phyloP scores from a whole-genome alignment of 306 rosid genomes.

The Ammopiptanthus mongolicus region DNA sequence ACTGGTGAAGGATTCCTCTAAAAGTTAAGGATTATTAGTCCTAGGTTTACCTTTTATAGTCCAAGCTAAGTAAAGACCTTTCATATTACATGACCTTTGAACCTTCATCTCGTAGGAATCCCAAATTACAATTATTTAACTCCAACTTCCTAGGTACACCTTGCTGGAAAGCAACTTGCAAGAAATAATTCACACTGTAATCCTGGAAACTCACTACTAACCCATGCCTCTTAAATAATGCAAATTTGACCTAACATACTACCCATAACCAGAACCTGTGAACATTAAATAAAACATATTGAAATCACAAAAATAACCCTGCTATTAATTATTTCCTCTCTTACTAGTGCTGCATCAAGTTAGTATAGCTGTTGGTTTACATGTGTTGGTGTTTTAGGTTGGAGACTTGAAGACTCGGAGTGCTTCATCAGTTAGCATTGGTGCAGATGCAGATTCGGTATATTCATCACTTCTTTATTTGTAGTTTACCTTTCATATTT shows the following conservation, averaged over 20 bases:
- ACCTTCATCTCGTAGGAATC: no score
- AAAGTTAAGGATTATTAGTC: neutral
- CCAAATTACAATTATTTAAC: no score
- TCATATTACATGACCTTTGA: no score
- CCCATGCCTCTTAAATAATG: neutral
- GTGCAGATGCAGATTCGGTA: slow-evolving; percentile 70
- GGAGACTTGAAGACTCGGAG: slow-evolving; percentile 58
- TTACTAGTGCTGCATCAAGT: neutral
- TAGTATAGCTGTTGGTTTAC: slow-evolving; percentile 13
- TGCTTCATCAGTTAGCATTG: slow-evolving; percentile 51
- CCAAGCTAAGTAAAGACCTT: neutral
- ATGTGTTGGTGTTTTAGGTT: slow-evolving; percentile 36
- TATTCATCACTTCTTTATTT: neutral
- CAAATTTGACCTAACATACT: neutral
- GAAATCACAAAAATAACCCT: neutral
- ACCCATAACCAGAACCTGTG: neutral
- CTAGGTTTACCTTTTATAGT: no score
- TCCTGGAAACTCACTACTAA: no score
- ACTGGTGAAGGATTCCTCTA: neutral
- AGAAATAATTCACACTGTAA: neutral
- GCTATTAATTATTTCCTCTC: neutral
- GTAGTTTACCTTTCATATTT: neutral
- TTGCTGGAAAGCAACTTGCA: neutral
- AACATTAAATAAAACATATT: neutral
- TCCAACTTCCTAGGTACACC: no score